Evolutionary conservation across 2,329 filamentous ascomycete species (phyloP).

Genomic region (Aspergillus nomiae): DNA sequence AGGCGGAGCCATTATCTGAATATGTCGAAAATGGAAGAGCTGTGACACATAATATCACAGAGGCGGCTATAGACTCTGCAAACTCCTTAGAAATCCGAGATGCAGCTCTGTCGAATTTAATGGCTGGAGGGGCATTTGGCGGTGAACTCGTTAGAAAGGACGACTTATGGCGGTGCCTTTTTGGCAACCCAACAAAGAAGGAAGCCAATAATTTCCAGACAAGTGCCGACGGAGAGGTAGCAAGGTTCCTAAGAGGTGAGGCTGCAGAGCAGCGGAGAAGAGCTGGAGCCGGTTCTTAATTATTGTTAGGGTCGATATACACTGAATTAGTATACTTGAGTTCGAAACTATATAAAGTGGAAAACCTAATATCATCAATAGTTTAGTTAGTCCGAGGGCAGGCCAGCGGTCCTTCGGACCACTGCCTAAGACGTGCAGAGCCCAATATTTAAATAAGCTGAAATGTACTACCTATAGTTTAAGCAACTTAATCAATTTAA

Average conservation of each 20-base stretch:
- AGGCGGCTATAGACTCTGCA: conserved; percentile 73
- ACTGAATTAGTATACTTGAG: not conserved
- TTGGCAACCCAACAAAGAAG: conserved; percentile 58
- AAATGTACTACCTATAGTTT: no score
- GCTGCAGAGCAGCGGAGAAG: conserved; percentile 53
- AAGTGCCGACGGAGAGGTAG: conserved; percentile 48
- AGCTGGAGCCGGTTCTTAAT: conserved; percentile 4
- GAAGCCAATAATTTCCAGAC: conserved; percentile 15
- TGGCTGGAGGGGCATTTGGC: conserved; percentile 68
- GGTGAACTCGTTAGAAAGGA: conserved; percentile 78
- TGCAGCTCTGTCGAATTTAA: conserved; percentile 67
- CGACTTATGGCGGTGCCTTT: conserved; percentile 88
- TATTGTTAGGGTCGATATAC: not conserved
- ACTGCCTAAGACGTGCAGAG: no score
- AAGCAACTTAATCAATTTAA: no score
- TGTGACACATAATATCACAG: conserved; percentile 45
- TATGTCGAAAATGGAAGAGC: conserved; percentile 14
- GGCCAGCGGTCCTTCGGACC: no score
- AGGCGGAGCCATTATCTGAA: conserved; percentile 11
- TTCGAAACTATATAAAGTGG: not conserved
- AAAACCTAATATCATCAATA: no score
- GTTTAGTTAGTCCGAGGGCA: no score
- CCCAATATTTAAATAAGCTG: no score
- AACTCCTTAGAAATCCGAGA: conserved; percentile 83
- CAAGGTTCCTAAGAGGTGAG: conserved; percentile 55